Percentiles rank a stretch among this genome's conserved stretches.
Conservation (phyloP, 192 early-diverging fungal genomes). For the Coemansia guatemalensis region DNA sequence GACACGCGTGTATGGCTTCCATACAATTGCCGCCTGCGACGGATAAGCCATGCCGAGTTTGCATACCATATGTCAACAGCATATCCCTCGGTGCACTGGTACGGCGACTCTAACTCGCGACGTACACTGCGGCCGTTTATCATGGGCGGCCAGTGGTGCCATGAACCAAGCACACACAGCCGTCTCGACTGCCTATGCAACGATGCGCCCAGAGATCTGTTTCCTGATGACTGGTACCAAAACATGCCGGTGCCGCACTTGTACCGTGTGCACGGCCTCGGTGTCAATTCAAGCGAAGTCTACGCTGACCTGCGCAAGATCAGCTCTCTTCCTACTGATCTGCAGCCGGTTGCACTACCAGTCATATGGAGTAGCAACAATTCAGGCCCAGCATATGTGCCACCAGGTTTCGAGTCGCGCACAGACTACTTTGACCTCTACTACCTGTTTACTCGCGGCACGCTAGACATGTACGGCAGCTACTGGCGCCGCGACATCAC, state of each 20-base stretch:
- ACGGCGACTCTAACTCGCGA: constrained; percentile 47
- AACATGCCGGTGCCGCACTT: constrained; percentile 35
- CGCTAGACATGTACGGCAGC: constrained; percentile 38
- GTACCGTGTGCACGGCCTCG: constrained; percentile 31
- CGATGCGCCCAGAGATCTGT: constrained; percentile 42
- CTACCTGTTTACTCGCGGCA: constrained; percentile 47
- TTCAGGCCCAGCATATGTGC: constrained; percentile 22
- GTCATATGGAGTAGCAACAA: not conserved
- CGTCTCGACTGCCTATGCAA: constrained; percentile 46
- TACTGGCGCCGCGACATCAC: constrained; percentile 44
- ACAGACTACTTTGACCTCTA: constrained; percentile 36
- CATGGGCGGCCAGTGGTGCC: constrained; percentile 36
- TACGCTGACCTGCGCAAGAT: constrained; percentile 12
- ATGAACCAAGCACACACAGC: constrained; percentile 4
- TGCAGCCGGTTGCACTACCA: constrained; percentile 12
- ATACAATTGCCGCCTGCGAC: constrained; percentile 36
- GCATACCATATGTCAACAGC: constrained; percentile 22
- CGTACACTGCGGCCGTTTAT: constrained; percentile 32
- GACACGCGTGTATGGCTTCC: constrained; percentile 37
- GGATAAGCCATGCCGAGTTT: constrained; percentile 35
- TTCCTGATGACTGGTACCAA: constrained; percentile 36
- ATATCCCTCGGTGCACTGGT: constrained; percentile 39
- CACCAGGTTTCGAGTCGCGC: constrained; percentile 23
- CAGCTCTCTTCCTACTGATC: constrained; percentile 3
- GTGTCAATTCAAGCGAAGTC: constrained; percentile 20